Evolutionary conservation across 2,329 filamentous ascomycete genomes (phyloP).

Genomic region (Ophiocordyceps australis): DNA sequence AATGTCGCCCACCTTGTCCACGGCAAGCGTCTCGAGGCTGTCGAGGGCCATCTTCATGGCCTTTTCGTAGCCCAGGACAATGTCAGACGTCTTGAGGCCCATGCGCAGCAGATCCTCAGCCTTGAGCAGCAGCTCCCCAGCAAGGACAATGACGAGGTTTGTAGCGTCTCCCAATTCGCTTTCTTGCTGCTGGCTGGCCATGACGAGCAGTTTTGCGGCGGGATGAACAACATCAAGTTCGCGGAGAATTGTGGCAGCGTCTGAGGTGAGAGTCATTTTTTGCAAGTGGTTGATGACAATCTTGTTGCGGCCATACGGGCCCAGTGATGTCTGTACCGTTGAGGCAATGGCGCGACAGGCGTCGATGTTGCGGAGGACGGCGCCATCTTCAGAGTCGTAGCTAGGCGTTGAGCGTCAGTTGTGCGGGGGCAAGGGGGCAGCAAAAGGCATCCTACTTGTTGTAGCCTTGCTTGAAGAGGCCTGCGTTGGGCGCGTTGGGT

Average conservation of each 20-base stretch:
- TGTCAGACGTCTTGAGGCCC: conserved; percentile 97
- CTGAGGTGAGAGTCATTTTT: conserved; percentile 98
- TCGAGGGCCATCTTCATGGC: conserved; percentile 79
- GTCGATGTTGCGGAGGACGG: conserved; percentile 95
- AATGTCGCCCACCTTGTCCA: conserved; percentile 81
- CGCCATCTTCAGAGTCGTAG: conserved; percentile 98
- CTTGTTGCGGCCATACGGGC: conserved; percentile 96
- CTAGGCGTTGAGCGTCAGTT: conserved; percentile 26
- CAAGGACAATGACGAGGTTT: conserved; percentile 90
- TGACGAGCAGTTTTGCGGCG: conserved; percentile 90
- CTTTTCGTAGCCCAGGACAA: conserved; percentile 89
- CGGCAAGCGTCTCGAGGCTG: conserved; percentile 68
- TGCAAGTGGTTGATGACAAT: conserved; percentile 99
- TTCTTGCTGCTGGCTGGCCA: conserved; percentile 98
- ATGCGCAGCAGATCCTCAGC: conserved; percentile 91
- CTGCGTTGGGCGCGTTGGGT: conserved; percentile 79
- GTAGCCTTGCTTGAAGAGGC: conserved; percentile 92
- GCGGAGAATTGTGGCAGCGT: conserved; percentile 90
- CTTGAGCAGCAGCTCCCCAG: conserved; percentile 89
- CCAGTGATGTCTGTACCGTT: conserved; percentile 92
- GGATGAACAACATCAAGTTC: conserved; percentile 98
- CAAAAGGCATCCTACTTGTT: conserved; percentile 51
- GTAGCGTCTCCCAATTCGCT: conserved; percentile 98
- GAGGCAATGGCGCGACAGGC: conserved; percentile 90
- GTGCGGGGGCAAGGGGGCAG: conserved; percentile 3